phyloP scores from a whole-genome alignment of 768 basidiomycete genomes.

The Suillus bovinus region DNA sequence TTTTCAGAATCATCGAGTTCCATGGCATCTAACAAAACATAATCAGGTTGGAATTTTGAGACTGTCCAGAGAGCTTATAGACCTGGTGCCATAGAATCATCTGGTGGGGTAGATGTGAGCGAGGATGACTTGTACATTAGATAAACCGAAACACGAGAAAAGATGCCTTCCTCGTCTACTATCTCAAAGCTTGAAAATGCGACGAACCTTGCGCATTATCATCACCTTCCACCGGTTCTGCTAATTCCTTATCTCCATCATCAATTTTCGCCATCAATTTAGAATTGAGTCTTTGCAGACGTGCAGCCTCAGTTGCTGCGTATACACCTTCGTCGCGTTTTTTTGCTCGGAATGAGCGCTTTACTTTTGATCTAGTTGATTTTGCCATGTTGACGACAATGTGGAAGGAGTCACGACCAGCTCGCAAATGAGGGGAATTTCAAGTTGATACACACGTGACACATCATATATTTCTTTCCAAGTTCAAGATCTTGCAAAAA shows the following conservation, averaged over 20 bases:
- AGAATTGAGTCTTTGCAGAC: slow-evolving; percentile 67
- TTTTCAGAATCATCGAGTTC: slow-evolving; percentile 43
- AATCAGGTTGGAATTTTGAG: not conserved
- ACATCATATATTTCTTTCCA: not conserved
- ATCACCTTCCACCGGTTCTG: slow-evolving; percentile 28
- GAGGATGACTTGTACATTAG: not conserved
- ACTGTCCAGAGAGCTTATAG: slow-evolving; percentile 23
- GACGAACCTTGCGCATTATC: slow-evolving; percentile 58
- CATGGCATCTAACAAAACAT: slow-evolving; percentile 49
- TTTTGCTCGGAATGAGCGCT: slow-evolving; percentile 73
- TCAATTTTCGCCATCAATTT: slow-evolving; percentile 57
- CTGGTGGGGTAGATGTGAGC: slow-evolving; percentile 16
- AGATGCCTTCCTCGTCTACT: not conserved
- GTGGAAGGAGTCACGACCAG: not conserved
- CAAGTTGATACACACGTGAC: not conserved
- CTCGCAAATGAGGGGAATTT: not conserved
- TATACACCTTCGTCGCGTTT: slow-evolving; percentile 77
- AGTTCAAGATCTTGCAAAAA: not conserved
- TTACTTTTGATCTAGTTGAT: slow-evolving; percentile 79
- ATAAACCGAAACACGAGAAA: not conserved
- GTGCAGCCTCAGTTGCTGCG: slow-evolving; percentile 75
- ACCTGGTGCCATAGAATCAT: slow-evolving; percentile 12
- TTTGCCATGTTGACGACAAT: slow-evolving; percentile 62
- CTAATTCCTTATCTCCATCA: slow-evolving; percentile 30
- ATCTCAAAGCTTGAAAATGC: slow-evolving; percentile 20